Conservation (phyloP, 345 rosid genomes). For the Gossypium thurberi region DNA sequence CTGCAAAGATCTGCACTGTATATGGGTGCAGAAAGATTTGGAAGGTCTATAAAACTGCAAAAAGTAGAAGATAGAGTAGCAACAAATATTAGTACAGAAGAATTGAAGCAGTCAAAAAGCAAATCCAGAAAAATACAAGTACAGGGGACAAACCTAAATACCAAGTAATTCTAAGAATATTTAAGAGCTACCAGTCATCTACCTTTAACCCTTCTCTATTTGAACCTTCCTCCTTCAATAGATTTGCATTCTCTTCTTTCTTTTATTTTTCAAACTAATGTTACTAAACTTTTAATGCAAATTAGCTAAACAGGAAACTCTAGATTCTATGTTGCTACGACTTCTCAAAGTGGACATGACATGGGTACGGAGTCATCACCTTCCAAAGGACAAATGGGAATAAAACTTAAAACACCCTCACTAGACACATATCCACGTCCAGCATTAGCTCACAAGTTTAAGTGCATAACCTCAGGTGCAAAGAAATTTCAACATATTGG, state of each 20-base stretch:
- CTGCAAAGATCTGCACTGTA: slow-evolving; percentile 80
- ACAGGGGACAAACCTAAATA: neutral
- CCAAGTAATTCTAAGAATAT: neutral
- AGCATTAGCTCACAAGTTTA: neutral
- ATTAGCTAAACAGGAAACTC: neutral
- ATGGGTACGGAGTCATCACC: neutral
- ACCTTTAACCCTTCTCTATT: neutral
- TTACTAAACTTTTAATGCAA: neutral
- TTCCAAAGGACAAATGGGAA: neutral
- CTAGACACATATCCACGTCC: neutral
- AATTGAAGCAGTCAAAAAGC: neutral
- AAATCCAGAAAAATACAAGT: neutral
- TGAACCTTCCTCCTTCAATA: neutral
- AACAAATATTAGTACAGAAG: slow-evolving; percentile 18
- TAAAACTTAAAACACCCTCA: neutral
- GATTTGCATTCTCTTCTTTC: neutral
- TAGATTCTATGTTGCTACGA: neutral
- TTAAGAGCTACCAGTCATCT: neutral
- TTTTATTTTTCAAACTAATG: neutral
- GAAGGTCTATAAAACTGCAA: slow-evolving; percentile 91
- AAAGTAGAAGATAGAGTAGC: slow-evolving; percentile 19
- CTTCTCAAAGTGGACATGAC: neutral
- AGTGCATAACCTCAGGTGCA: neutral
- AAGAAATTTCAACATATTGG: neutral
- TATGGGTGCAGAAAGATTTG: slow-evolving; percentile 73